Percentiles rank a stretch among this genome's conserved stretches.
phyloP scores from a whole-genome alignment of 1,284 basidiomycete genomes.

The Marasmius sp. region DNA sequence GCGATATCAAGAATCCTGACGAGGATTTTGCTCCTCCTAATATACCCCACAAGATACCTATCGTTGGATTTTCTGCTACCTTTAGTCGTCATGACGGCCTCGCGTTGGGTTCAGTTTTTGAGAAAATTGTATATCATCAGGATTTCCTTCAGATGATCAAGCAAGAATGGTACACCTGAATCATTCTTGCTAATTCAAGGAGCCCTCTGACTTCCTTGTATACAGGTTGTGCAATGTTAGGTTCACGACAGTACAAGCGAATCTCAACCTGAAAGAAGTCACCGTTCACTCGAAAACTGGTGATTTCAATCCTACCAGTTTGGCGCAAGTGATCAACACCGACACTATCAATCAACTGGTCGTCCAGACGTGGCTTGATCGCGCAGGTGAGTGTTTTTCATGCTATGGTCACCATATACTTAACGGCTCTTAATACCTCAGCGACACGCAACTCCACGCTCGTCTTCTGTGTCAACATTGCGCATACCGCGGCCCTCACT shows the following conservation, averaged over 20 bases:
- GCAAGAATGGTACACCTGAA: conserved; percentile 72
- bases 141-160: conserved; percentile 93
- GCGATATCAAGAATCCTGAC: conserved; percentile 57
- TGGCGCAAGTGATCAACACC: conserved; percentile 82
- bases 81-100: conserved; percentile 92
- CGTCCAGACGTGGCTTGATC: conserved; percentile 80
- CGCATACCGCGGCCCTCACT: conserved; percentile 82
- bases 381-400: conserved; percentile 54
- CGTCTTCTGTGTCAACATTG: conserved; percentile 87
- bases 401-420: neutral
- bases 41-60: conserved; percentile 63
- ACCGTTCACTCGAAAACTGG: conserved; percentile 65
- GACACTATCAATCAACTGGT: conserved; percentile 74
- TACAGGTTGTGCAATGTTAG: conserved; percentile 81
- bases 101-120: conserved; percentile 86
- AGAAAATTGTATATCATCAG: conserved; percentile 93
- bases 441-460: conserved; percentile 80
- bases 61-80: conserved; percentile 95
- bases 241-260: conserved; percentile 79
- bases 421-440: conserved; percentile 23
- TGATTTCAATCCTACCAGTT: conserved; percentile 77
- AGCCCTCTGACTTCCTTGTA: conserved; percentile 4
- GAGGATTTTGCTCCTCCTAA: conserved; percentile 31
- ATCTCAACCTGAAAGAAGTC: conserved; percentile 69
- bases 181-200: neutral